Evolutionary conservation across 2,329 filamentous ascomycete genomes (phyloP), one percentile per base, ranked within the genome.

Genomic region (Geoglossum cookeanum): DNA sequence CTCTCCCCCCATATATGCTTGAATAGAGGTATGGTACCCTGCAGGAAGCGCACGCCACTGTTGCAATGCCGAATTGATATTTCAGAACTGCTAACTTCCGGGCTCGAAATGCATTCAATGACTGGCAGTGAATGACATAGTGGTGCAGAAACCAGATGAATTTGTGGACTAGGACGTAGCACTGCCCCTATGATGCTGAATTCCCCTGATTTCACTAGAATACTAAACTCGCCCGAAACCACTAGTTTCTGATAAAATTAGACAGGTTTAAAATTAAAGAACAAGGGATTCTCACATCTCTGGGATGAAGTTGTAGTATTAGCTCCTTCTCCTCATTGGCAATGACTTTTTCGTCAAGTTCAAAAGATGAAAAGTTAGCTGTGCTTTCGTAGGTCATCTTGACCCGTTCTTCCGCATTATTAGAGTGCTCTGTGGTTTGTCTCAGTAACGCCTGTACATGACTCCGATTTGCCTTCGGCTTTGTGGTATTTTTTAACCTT

Each of bases 101-200:
- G 72, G 0, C 69, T 62, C 52, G 69, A 65, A 5, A 74, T 64
- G 48, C 75, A 80, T 52, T 78, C 71, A 37, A 91, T 73, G 0
- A 84, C 78, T 0, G 84, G 84, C 1, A 91, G 68, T 0, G 85
- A 80, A 64, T 87, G 80, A 42, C 82, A 86, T 47, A 78, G 76
- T 1, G 85, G 79, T 15, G 84, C 83, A 66, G 79, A 80, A 15
- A 87, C 73, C 72, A 78, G 81, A 61, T 77, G 71, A 4, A 71
- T 65, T 0, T 63, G 66, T 30, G 74, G 69, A 0, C 74, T 72
- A 1, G 75, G 66, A 9, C 71, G 70, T 3, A 91, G 66, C 5
- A 74, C 77, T 5, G 84, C 80, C 15, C 86, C 85, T 13, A 80
- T 76, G 30, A 91, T 67, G 0, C 78, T 81, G 29, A 85, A 71